phyloP scores from a whole-genome alignment of 371 early-diverging fungal genomes.

The Mortierella sp. region DNA sequence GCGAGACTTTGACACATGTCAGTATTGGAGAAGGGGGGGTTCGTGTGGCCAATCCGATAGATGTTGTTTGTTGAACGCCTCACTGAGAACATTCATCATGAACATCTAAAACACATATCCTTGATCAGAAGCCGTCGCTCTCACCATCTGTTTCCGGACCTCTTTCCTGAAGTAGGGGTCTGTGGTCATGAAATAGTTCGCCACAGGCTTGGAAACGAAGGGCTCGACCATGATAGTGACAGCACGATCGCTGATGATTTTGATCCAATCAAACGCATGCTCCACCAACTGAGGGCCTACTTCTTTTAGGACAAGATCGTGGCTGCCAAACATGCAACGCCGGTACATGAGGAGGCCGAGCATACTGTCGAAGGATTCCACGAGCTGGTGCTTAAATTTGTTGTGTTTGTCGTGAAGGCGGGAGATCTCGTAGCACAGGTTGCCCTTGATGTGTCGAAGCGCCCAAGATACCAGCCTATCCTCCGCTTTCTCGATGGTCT shows the following conservation, averaged over 20 bases:
- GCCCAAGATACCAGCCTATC: conserved; percentile 26
- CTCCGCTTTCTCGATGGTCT: conserved; percentile 17
- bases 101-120: no score
- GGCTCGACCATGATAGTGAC: conserved; percentile 17
- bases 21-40: no score
- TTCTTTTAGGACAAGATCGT: conserved; percentile 26
- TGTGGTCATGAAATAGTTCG: no score
- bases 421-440: conserved; percentile 18
- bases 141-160: no score
- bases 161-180: no score
- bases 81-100: no score
- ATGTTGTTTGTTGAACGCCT: no score
- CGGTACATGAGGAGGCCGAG: conserved; percentile 24
- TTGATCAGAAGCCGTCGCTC: no score
- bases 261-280: conserved; percentile 19
- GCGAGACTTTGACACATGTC: no score
- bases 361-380: conserved; percentile 20
- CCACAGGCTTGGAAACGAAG: neutral
- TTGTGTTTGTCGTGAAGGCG: conserved; percentile 19
- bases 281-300: conserved; percentile 16
- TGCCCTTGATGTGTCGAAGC: conserved; percentile 30
- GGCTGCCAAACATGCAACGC: conserved; percentile 30
- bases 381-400: conserved; percentile 13
- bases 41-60: no score
- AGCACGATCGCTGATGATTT: conserved; percentile 6